phyloP scores from a whole-genome alignment of 2,329 filamentous ascomycete genomes.

The Claviceps purpurea region DNA sequence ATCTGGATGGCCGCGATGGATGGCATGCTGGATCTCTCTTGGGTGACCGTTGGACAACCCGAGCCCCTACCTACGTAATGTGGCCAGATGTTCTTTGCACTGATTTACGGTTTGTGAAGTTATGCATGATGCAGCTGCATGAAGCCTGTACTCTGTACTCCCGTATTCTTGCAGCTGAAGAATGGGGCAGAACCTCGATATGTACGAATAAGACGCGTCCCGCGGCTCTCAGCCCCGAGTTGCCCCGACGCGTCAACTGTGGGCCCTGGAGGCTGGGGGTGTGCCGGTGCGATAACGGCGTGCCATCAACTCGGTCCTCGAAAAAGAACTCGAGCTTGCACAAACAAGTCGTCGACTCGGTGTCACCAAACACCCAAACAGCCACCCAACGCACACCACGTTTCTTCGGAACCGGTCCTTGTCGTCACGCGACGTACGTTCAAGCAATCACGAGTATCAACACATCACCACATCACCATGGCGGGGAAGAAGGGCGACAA shows the following conservation, averaged over 20 bases:
- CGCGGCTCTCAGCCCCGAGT: too few species aligned
- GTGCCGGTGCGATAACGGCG: not conserved
- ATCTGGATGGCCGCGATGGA: not conserved
- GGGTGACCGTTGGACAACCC: too few species aligned
- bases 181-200: too few species aligned
- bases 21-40: not conserved
- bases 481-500: constrained; percentile 66
- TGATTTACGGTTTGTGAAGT: too few species aligned
- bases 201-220: too few species aligned
- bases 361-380: constrained; percentile 1
- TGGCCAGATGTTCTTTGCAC: too few species aligned
- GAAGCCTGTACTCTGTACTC: too few species aligned
- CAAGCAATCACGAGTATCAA: constrained; percentile 4
- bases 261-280: not conserved
- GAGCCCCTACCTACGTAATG: too few species aligned
- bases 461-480: constrained; percentile 32
- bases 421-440: constrained; percentile 1
- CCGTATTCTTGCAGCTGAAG: too few species aligned
- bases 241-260: not conserved
- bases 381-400: constrained; percentile 1
- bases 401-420: not conserved
- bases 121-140: too few species aligned
- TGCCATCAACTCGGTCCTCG: not conserved
- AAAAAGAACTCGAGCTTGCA: not conserved
- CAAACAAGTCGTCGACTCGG: not conserved